A percentile compares a stretch with the other conserved stretches of the same genome.
Evolutionary conservation across 2,329 filamentous ascomycete species (phyloP).

Genomic region (Colletotrichum sp.): DNA sequence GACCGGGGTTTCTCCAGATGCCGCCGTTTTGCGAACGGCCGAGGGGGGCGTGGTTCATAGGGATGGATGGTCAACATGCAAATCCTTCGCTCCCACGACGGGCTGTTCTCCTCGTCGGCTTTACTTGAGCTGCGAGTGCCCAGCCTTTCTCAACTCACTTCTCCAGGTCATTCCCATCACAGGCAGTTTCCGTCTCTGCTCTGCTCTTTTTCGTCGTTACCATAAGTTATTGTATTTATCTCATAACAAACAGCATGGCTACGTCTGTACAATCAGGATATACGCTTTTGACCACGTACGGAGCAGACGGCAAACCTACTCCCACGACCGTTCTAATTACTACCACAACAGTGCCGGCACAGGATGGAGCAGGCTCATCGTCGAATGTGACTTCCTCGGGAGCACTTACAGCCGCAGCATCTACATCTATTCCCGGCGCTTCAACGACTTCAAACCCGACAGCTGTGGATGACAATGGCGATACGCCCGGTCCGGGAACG

Average conservation of each 20-base stretch:
- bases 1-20: neutral
- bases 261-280: rapidly evolving
- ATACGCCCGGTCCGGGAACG: neutral
- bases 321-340: neutral
- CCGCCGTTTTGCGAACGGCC: neutral
- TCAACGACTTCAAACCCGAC: neutral
- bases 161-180: neutral
- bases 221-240: neutral
- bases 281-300: rapidly evolving
- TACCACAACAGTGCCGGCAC: neutral
- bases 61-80: neutral
- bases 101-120: neutral
- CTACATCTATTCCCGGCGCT: neutral
- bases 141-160: neutral
- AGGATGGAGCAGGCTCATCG: neutral
- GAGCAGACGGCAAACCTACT: too few species aligned
- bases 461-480: neutral
- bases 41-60: neutral
- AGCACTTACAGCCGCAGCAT: neutral
- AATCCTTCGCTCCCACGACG: neutral
- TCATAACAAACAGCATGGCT: rapidly evolving
- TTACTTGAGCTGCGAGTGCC: neutral
- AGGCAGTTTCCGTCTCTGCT: neutral
- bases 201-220: rapidly evolving
- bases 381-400: rapidly evolving